Conservation (phyloP, 495 filamentous ascomycete genomes). For the Aspergillus mulundensis region DNA sequence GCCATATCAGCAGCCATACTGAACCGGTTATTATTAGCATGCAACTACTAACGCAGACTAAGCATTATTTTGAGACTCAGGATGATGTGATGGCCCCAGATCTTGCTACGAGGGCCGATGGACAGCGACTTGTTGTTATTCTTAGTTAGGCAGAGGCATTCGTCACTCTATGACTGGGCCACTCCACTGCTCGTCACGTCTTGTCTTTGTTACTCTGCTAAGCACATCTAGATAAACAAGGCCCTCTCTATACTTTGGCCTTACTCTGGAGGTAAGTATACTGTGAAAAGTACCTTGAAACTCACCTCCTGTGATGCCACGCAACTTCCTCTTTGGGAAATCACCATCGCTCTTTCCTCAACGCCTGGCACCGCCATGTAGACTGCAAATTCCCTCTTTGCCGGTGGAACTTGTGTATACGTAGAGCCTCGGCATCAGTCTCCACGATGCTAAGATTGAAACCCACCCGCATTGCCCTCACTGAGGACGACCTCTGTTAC, state of each 20-base stretch:
- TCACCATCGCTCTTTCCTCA: conserved; percentile 2
- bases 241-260: neutral
- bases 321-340: conserved; percentile 10
- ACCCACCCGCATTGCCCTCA: conserved; percentile 50
- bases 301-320: neutral
- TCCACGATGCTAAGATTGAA: conserved; percentile 51
- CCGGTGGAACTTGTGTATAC: neutral
- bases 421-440: neutral
- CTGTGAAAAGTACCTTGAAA: neutral
- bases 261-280: neutral
- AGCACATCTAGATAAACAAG: neutral
- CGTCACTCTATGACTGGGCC: conserved; percentile 10
- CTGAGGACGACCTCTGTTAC: conserved; percentile 47
- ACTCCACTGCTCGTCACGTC: conserved; percentile 7
- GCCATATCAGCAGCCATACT: neutral
- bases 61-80: neutral
- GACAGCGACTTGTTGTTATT: conserved; percentile 14
- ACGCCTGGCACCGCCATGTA: neutral
- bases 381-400: neutral
- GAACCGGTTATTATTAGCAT: neutral
- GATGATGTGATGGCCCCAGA: conserved; percentile 1
- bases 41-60: neutral
- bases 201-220: neutral
- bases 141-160: conserved; percentile 18
- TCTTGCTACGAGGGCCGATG: too few species aligned